These are phyloP conservation scores for Cochlearia excelsa DNA, from an alignment of 345 rosid species.

Conservation along the genomic window DNA sequence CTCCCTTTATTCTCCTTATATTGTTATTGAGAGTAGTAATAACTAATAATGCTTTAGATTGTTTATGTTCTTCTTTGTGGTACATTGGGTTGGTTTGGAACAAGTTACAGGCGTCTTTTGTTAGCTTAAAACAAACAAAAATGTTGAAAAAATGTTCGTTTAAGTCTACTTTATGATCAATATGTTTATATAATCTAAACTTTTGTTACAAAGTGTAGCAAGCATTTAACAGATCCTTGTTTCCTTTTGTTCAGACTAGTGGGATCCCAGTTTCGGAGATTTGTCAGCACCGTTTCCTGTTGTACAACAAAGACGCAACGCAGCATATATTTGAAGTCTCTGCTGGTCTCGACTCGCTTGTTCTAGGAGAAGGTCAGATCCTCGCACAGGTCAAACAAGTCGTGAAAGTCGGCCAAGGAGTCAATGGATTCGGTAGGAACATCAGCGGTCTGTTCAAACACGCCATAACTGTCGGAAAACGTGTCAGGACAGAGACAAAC, in stretches of 20 bases:
- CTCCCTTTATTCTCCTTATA: not conserved
- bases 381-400: constrained; percentile 80
- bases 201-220: not conserved
- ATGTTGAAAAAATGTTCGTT: too few species aligned
- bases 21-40: not conserved
- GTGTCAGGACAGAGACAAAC: constrained; percentile 72
- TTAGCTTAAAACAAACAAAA: too few species aligned
- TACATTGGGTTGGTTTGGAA: too few species aligned
- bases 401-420: constrained; percentile 74
- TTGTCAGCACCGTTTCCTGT: constrained; percentile 72
- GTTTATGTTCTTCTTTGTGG: too few species aligned
- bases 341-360: constrained; percentile 86
- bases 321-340: constrained; percentile 88
- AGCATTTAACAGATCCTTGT: constrained; percentile 12
- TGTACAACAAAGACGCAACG: constrained; percentile 85
- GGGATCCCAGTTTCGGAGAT: constrained; percentile 69
- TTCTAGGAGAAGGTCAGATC: constrained; percentile 80
- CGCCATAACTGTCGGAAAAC: constrained; percentile 67
- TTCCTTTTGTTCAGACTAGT: constrained; percentile 52
- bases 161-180: not conserved
- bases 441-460: constrained; percentile 72
- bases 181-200: not conserved
- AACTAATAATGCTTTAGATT: too few species aligned
- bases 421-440: constrained; percentile 67
- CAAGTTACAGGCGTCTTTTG: too few species aligned